Evolutionary conservation across 2,329 filamentous ascomycete species (phyloP), one percentile per base, ranked within the genome.

Genomic region (Aspergillus felis): DNA sequence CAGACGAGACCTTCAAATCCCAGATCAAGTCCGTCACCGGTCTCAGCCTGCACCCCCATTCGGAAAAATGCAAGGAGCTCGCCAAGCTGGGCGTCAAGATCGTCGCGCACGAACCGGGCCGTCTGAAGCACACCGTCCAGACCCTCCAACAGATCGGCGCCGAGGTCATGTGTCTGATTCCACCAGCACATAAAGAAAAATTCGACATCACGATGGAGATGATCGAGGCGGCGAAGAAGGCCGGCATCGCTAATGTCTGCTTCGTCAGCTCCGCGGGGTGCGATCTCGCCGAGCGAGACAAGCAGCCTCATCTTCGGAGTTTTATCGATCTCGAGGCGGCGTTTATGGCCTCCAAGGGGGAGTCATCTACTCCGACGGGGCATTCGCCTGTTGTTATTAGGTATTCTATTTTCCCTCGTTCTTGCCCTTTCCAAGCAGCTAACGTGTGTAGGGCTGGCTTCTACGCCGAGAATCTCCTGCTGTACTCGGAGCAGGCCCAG

Each of bases 391-490:
- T 76, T 58, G 70, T 81, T 8, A 79, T 82, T 59, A 70, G 79
- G 78, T 59, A 4, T 14, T 9, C 20, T 22, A 2, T 2, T 22
- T 22, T 22, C 22, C 22, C 22, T 22, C 22, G 2, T 22, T 22
- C 22, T 22, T 22, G 22, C 22, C 22, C 22, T 22, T 22, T 22
- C 22, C 22, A 22, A 22, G 22, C 22, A 2, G 22, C 22, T 22
- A 22, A 22, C 22, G 1, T 22, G 22, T 22, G 22, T 22, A 80
- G 78, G 4, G 77, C 79, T 17, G 79, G 79, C 3, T 81, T 82
- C 61, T 81, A 82, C 58, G 78, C 79, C 2, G 79, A 82, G 66
- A 82, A 82, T 55, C 66, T 82, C n/a, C 71, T 82, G 1, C 63
- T 78, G 1, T 81, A 82, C 60, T 70, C 77, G 2, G 73, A 74